These are phyloP conservation scores for Tephrocybe sp. DNA, from an alignment of 768 basidiomycete genomes.

Conservation along the genomic window DNA sequence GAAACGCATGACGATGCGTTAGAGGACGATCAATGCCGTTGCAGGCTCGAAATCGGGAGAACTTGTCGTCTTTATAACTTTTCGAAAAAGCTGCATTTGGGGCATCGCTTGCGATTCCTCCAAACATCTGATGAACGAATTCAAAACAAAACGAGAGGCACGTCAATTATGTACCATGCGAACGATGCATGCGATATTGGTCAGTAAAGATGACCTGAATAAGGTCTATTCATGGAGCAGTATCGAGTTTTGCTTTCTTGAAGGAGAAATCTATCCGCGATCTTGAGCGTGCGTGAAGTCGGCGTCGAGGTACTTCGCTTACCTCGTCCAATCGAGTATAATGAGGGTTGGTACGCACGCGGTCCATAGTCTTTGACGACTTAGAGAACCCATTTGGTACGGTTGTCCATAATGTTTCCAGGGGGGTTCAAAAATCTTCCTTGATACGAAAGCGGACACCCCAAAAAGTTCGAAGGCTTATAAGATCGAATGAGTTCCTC, in stretches of 20 bases:
- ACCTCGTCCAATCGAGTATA: too few relatives aligned
- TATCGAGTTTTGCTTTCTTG: too few relatives aligned
- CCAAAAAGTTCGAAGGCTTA: neutral
- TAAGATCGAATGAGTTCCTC: neutral
- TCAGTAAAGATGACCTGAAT: neutral
- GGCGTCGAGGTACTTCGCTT: too few relatives aligned
- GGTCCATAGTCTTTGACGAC: neutral
- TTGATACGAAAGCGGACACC: neutral
- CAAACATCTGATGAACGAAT: too few relatives aligned
- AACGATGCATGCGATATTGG: neutral
- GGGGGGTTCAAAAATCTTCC: neutral
- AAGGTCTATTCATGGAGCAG: too few relatives aligned
- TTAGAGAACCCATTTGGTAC: neutral
- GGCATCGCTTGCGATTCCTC: too few relatives aligned
- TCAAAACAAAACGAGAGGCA: neutral
- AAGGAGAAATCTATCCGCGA: too few relatives aligned
- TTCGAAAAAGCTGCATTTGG: too few relatives aligned
- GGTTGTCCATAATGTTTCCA: neutral
- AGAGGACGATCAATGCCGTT: too few relatives aligned
- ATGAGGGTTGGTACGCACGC: neutral
- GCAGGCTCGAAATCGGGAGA: too few relatives aligned
- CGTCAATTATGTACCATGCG: neutral
- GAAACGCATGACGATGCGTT: neutral
- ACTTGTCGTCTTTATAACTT: too few relatives aligned
- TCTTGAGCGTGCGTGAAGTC: too few relatives aligned